phyloP scores from a whole-genome alignment of 2,329 filamentous ascomycete genomes.

The Nakataea oryzae region DNA sequence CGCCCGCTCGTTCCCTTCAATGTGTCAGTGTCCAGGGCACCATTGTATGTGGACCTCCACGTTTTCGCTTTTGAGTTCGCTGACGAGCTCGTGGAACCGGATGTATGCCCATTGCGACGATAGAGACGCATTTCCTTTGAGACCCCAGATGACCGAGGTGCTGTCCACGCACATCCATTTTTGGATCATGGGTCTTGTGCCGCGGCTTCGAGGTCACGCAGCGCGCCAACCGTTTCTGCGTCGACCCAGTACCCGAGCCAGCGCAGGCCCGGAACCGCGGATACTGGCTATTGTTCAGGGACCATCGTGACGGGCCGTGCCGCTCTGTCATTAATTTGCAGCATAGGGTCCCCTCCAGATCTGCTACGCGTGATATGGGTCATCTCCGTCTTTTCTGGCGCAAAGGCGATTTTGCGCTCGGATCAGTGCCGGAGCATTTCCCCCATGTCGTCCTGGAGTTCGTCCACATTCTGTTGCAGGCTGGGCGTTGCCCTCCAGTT shows the following conservation, averaged over 20 bases:
- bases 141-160: neutral
- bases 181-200: neutral
- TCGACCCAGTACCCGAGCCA: no score
- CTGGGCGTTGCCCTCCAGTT: neutral
- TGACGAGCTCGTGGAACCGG: neutral
- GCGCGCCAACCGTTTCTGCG: neutral
- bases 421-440: neutral
- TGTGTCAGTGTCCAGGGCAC: neutral
- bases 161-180: neutral
- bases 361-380: neutral
- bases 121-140: neutral
- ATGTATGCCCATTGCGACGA: neutral
- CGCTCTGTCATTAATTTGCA: no score
- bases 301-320: no score
- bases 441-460: neutral
- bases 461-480: neutral
- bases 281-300: no score
- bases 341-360: no score
- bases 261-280: no score
- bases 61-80: neutral
- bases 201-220: neutral
- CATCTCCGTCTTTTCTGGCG: neutral
- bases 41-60: neutral
- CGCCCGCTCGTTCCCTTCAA: neutral
- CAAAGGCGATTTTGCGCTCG: neutral